phyloP scores from a whole-genome alignment of 495 filamentous ascomycete genomes.

The Venustampulla echinocandica region DNA sequence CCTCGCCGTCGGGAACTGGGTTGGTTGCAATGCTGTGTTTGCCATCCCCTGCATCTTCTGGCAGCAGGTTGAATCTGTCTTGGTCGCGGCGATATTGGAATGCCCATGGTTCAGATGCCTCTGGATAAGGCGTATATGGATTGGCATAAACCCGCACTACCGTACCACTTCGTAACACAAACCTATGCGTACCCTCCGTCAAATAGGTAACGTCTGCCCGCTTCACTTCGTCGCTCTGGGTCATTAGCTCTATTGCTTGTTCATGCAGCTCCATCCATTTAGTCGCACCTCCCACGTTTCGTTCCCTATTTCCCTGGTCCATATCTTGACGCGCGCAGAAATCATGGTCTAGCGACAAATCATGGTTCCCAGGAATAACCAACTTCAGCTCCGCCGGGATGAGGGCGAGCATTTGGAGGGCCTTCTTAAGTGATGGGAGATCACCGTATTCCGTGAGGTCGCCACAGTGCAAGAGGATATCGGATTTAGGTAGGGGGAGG shows the following conservation, averaged over 20 bases:
- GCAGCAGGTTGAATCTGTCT: conserved; percentile 27
- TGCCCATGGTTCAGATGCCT: conserved; percentile 46
- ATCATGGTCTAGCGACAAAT: conserved; percentile 57
- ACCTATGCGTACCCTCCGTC: conserved; percentile 51
- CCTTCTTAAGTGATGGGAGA: conserved; percentile 41
- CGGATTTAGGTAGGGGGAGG: conserved; percentile 27
- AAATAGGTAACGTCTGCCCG: conserved; percentile 49
- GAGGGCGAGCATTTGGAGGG: conserved; percentile 42
- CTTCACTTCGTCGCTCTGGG: conserved; percentile 32
- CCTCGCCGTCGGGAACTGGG: conserved; percentile 35
- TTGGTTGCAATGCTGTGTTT: conserved; percentile 15
- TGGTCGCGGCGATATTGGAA: conserved; percentile 49
- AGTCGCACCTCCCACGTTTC: too few species aligned
- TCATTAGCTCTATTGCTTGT: conserved; percentile 29
- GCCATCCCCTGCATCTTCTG: conserved; percentile 19
- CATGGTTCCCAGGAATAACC: conserved; percentile 75
- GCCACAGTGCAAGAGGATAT: conserved; percentile 65
- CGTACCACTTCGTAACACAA: conserved; percentile 48
- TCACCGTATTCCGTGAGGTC: conserved; percentile 60
- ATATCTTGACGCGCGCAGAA: background rate
- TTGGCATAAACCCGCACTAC: conserved; percentile 56
- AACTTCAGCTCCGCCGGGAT: conserved; percentile 61
- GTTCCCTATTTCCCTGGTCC: conserved; percentile 8
- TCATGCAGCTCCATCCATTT: too few species aligned
- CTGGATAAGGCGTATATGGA: conserved; percentile 59